Base-by-base conservation (phyloP, 768 basidiomycete genomes). In the Mrakia frigida region DNA sequence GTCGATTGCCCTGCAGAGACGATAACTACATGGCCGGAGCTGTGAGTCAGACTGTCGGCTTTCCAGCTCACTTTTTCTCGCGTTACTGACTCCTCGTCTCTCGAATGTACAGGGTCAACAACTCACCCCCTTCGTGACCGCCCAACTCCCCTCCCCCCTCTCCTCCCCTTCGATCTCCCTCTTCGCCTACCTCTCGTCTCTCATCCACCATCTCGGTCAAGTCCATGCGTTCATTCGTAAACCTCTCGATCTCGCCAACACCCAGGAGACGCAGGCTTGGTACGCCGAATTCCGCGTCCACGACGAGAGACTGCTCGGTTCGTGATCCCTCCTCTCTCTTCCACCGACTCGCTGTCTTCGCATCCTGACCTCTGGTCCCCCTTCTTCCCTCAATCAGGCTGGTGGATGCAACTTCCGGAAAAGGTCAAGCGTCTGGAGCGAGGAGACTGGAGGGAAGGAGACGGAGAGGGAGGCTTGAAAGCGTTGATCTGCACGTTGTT, bases 1-100 rank as follows among this genome's bases (percentile, higher is more conserved):
- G 83, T 28, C 52, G 83, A 21, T 74, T 84, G 16, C 83, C 83
- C 5, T 81, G 81, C 50, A 70, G 74, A 18, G 79, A 80, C 50
- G 78, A 78, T 25, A 35, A 74, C 23, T 79, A 80, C 80, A 60
- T 67, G 46, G 74, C 70, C 6, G 70, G 70, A 25, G 50, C 46
- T n/a, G 70, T 71, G 53, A 52, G 70, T 59, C 4, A 16, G 9
- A n/a, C 33, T 23, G 9, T 23, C 23, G 9, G 60, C 33, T 28
- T 23, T 11, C 11, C 60, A 7, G 9, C 33, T 35, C 33, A 7
- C 25, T 11, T 63, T 28, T 35, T 23, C n/a, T 63, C 60, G 7
- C 9, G 9, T 23, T 18, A 46, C 50, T 70, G 28, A 52, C 41
- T 6, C 31, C 39, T 21, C 39, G 4, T 70, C 39, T n/a, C 25